phyloP scores from a whole-genome alignment of 345 rosid genomes.

The Syzygium jambos region DNA sequence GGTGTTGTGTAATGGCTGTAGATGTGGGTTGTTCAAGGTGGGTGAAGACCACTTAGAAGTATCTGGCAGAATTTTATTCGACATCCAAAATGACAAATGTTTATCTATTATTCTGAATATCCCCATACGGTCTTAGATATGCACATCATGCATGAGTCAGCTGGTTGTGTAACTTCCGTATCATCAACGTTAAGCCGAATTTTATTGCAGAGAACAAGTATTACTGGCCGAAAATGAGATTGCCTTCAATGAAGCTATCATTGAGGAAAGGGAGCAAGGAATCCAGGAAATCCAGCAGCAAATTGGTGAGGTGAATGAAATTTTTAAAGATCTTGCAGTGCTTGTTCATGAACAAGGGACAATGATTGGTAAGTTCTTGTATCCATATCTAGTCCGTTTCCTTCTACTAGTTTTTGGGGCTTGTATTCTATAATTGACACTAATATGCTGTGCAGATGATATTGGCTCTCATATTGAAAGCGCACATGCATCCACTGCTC shows the following conservation, averaged over 20 bases:
- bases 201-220: slow-evolving; percentile 38
- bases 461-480: slow-evolving; percentile 67
- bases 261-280: slow-evolving; percentile 16
- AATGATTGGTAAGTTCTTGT: slow-evolving; percentile 4
- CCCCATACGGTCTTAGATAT: not conserved
- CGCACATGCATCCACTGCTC: slow-evolving; percentile 61
- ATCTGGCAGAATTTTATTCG: not conserved
- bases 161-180: not conserved
- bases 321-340: slow-evolving; percentile 9
- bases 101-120: not conserved
- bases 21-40: not conserved
- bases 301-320: slow-evolving; percentile 14
- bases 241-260: slow-evolving; percentile 11
- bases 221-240: slow-evolving; percentile 4
- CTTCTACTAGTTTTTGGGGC: not conserved
- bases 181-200: not conserved
- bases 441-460: slow-evolving; percentile 48
- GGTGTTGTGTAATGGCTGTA: not conserved
- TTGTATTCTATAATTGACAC: not conserved
- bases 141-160: not conserved
- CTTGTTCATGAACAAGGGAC: slow-evolving; percentile 14
- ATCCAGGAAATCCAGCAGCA: slow-evolving; percentile 10
- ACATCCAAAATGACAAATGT: not conserved
- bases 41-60: not conserved
- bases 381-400: not conserved